These are phyloP conservation scores for Alternaria triticina DNA, from an alignment of 2,329 filamentous ascomycete genomes.

Conservation along the genomic window DNA sequence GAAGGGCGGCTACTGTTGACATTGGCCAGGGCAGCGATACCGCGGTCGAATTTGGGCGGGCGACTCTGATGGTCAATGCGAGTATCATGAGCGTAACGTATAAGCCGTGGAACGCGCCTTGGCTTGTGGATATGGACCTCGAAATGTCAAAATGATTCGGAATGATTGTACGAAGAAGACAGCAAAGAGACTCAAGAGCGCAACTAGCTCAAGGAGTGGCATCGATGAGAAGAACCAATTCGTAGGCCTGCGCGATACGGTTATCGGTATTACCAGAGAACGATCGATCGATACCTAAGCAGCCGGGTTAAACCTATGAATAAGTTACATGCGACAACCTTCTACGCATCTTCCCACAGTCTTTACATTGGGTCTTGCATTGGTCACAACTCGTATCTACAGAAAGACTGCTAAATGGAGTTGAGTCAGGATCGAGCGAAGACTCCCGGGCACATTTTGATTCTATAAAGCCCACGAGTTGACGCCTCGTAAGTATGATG, in stretches of 20 bases:
- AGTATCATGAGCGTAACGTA: slow-evolving; percentile 61
- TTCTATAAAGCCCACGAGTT: too few species aligned
- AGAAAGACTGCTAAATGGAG: not conserved
- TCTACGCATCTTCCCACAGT: too few species aligned
- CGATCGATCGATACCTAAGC: too few species aligned
- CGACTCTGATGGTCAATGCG: slow-evolving; percentile 66
- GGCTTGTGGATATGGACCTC: slow-evolving; percentile 62
- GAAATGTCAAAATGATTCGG: slow-evolving; percentile 16
- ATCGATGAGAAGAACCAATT: not conserved
- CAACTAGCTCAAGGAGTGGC: not conserved
- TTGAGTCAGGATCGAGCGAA: too few species aligned
- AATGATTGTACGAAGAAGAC: not conserved
- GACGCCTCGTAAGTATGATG: too few species aligned
- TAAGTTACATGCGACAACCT: too few species aligned
- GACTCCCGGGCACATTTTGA: too few species aligned
- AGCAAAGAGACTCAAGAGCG: too few species aligned
- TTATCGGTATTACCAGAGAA: not conserved
- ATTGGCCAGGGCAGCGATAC: slow-evolving; percentile 32
- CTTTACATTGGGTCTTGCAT: not conserved
- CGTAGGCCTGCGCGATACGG: not conserved
- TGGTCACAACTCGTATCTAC: not conserved
- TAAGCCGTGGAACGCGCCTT: slow-evolving; percentile 59
- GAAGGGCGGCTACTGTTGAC: slow-evolving; percentile 39
- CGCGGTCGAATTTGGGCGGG: slow-evolving; percentile 53
- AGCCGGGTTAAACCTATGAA: too few species aligned